phyloP scores from a whole-genome alignment of 352 stramenopile species.

The Phytophthora constricta region DNA sequence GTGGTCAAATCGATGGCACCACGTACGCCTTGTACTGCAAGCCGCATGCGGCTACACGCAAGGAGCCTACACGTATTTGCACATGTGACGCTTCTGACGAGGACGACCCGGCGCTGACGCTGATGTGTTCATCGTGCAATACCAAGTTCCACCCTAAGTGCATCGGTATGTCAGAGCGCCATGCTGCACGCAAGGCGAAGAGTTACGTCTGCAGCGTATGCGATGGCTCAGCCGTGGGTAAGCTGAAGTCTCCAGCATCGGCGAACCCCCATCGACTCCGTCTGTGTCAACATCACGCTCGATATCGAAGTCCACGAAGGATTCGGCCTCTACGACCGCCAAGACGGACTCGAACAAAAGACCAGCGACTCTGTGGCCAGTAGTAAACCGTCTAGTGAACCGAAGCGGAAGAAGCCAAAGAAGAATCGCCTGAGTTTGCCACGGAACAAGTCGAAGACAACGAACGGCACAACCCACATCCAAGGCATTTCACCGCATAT shows the following conservation, averaged over 20 bases:
- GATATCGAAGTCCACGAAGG: conserved; percentile 23
- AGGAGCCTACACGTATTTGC: conserved; percentile 51
- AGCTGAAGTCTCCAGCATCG: conserved; percentile 15
- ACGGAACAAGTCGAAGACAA: conserved; percentile 36
- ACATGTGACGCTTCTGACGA: conserved; percentile 47
- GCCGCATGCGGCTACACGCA: conserved; percentile 56
- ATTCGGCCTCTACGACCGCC: conserved; percentile 13
- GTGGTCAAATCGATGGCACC: conserved; percentile 74
- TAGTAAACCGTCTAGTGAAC: neutral
- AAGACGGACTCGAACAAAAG: conserved; percentile 20
- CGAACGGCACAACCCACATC: conserved; percentile 25
- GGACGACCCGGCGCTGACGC: conserved; percentile 52
- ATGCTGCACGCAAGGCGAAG: conserved; percentile 65
- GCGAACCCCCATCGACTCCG: conserved; percentile 12
- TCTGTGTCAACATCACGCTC: conserved; percentile 19
- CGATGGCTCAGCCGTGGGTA: conserved; percentile 32
- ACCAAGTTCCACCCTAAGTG: conserved; percentile 82
- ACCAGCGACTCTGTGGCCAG: conserved; percentile 23
- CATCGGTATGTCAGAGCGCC: conserved; percentile 79
- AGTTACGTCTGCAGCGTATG: conserved; percentile 41
- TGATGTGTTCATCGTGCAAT: conserved; percentile 70
- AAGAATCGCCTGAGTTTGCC: conserved; percentile 38
- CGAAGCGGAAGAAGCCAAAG: conserved; percentile 39
- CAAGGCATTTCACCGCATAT: conserved; percentile 46
- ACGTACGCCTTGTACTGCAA: conserved; percentile 82